Evolutionary conservation across 1,284 basidiomycete genomes (phyloP), one percentile per base, ranked within the genome.

Genomic region (Ustilago sp.): DNA sequence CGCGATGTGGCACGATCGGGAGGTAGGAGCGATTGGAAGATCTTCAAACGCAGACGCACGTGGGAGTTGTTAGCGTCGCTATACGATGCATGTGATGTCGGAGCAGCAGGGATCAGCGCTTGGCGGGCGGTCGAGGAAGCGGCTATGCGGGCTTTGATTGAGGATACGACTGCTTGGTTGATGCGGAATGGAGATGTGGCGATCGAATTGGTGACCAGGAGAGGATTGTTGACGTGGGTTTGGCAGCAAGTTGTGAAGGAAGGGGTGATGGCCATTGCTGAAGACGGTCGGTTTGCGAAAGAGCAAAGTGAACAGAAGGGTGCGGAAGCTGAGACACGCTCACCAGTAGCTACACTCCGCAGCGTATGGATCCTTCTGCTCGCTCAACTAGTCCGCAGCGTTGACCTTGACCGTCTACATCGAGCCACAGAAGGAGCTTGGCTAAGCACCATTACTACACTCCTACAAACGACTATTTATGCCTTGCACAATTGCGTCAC

Each of bases 31-130:
- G 95, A 97, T 80, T 96, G 94, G 94, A 89, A 88, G 39, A 89
- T 94, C 1, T 87, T 95, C 68, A 91, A 91, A 80, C 88, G 93
- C 51, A 87, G 95, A 35, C 93, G 94, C 83, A 94, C 93, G 0
- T 95, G 93, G 92, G 93, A 94, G 70, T 88, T 96, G 35, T 87
- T 97, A 3, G 91, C 93, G 0, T 93, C 92, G 76, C 84, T 95
- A 58, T 94, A 86, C 92, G 80, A 89, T 91, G 19, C 87, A 87
- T 62, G 88, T 89, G 8, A 89, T 93, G 41, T 56, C 11, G 52
- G 19, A n/a, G 56, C 43, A 32, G 28, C 41, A 5, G 53, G 41
- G 0, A 47, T 52, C 38, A 59, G 65, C 38, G 59, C 56, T 3
- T 68, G 71, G 41, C 31, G 68, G 4, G 65, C 62, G 8, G 62